Evolutionary conservation across 2,329 filamentous ascomycete genomes (phyloP).

Genomic region (Hansfordia pulvinata): DNA sequence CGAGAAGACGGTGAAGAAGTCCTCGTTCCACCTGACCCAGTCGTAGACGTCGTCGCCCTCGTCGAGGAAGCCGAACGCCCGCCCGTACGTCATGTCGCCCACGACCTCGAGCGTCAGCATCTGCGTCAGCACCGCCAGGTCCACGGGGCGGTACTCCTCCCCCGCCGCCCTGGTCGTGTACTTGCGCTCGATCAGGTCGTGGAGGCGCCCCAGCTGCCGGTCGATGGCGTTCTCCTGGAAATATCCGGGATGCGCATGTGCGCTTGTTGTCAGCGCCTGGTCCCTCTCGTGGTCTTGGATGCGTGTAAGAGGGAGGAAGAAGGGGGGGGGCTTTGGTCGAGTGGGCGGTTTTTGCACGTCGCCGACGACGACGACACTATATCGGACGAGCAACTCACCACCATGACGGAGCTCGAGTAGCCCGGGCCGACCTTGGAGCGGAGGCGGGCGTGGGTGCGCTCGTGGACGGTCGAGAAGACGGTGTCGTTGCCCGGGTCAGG

Average conservation of each 20-base stretch:
- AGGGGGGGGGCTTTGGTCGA: too few species aligned
- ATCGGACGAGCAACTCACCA: conserved; percentile 2
- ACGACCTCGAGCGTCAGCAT: conserved; percentile 21
- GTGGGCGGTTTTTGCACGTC: too few species aligned
- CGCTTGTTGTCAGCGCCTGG: too few species aligned
- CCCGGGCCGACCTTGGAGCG: conserved; percentile 5
- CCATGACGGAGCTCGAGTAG: conserved; percentile 4
- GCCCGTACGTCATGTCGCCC: conserved; percentile 19
- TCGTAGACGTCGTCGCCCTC: conserved; percentile 15
- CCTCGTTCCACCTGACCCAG: conserved; percentile 7
- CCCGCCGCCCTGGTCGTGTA: conserved; percentile 1
- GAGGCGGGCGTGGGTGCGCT: conserved; percentile 2
- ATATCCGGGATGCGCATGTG: too few species aligned
- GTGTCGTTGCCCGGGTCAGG: conserved; percentile 3
- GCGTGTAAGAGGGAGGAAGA: too few species aligned
- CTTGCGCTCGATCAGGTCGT: conserved; percentile 10
- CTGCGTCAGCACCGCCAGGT: conserved; percentile 25
- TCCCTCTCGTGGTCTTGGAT: too few species aligned
- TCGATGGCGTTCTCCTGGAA: conserved; percentile 16
- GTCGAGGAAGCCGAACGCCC: conserved; percentile 19
- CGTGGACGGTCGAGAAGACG: conserved; percentile 4
- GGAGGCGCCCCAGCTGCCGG: conserved; percentile 13
- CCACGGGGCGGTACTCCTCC: conserved; percentile 11
- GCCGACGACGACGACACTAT: too few species aligned
- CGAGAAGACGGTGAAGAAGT: conserved; percentile 6